Percentiles rank a stretch among this genome's conserved stretches.
Conservation (phyloP, 2,329 filamentous ascomycete genomes). For the Xylogone sp. region DNA sequence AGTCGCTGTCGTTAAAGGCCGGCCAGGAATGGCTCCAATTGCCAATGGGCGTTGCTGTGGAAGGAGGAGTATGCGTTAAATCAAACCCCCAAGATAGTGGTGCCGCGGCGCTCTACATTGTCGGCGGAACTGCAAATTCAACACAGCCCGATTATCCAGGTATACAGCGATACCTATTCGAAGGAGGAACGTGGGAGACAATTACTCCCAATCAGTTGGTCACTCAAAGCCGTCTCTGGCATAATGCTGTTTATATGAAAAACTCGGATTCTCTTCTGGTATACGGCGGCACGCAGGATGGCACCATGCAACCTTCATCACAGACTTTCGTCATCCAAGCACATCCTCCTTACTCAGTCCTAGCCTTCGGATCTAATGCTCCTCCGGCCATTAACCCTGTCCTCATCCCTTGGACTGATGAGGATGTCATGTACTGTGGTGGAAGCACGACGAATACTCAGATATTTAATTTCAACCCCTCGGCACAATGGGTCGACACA, state of each 20-base stretch:
- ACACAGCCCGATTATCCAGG: constrained; percentile 65
- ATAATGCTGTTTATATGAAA: constrained; percentile 73
- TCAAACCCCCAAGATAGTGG: constrained; percentile 55
- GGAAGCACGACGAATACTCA: constrained; percentile 62
- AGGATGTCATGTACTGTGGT: constrained; percentile 70
- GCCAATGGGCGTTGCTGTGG: constrained; percentile 63
- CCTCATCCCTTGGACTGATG: constrained; percentile 69
- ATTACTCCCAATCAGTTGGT: constrained; percentile 37
- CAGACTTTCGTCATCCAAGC: constrained; percentile 74
- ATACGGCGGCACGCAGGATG: constrained; percentile 71
- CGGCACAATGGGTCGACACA: constrained; percentile 63
- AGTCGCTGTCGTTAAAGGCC: constrained; percentile 64
- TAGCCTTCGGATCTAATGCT: constrained; percentile 53
- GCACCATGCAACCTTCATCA: constrained; percentile 53
- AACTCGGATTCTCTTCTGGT: constrained; percentile 69
- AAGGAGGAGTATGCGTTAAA: constrained; percentile 73
- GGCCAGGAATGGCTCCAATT: constrained; percentile 71
- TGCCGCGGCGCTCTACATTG: constrained; percentile 66
- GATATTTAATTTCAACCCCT: constrained; percentile 68
- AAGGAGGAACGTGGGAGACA: constrained; percentile 53
- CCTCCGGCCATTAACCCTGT: constrained; percentile 66
- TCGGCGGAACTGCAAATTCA: constrained; percentile 65
- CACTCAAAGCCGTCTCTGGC: constrained; percentile 62
- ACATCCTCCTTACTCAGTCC: constrained; percentile 58
- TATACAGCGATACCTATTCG: constrained; percentile 65